A percentile compares a stretch with the other conserved stretches of the same genome.
Conservation (phyloP, 805 yeast species). For the Pichia nanzhaoensis region DNA sequence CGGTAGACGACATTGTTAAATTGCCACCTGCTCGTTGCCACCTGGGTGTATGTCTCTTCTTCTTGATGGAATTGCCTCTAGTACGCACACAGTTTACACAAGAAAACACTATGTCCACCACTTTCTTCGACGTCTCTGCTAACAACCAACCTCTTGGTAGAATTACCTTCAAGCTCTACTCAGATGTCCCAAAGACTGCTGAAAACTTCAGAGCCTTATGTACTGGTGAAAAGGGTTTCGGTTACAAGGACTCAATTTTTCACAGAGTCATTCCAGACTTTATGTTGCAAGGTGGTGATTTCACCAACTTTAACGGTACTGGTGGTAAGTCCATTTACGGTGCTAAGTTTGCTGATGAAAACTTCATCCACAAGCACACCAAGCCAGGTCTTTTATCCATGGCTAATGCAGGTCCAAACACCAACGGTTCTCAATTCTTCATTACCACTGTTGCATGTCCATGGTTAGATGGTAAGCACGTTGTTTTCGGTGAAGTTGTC, state of each 20-base stretch:
- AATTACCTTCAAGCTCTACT: constrained; percentile 81
- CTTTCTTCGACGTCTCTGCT: constrained; percentile 38
- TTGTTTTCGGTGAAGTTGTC: constrained; percentile 69
- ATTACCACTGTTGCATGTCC: constrained; percentile 74
- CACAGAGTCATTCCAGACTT: constrained; percentile 96
- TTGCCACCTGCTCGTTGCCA: too few species aligned
- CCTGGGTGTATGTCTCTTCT: too few species aligned
- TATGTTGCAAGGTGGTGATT: constrained; percentile 96
- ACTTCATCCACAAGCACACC: constrained; percentile 67
- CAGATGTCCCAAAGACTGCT: constrained; percentile 80
- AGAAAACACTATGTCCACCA: constrained; percentile 29
- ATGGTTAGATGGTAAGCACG: constrained; percentile 76
- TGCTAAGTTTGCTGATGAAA: constrained; percentile 50
- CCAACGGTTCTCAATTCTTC: constrained; percentile 89
- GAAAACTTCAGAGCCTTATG: constrained; percentile 76
- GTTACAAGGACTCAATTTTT: constrained; percentile 81
- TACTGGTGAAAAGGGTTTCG: constrained; percentile 93
- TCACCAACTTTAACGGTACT: constrained; percentile 79
- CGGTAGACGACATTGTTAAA: too few species aligned
- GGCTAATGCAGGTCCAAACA: constrained; percentile 93
- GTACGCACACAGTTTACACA: too few species aligned
- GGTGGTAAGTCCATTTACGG: constrained; percentile 92
- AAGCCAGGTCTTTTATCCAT: constrained; percentile 78
- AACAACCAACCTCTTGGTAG: constrained; percentile 38
- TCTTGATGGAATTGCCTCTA: too few species aligned